Conservation (phyloP, 2,329 filamentous ascomycete species). For the Teratosphaeria zuluensis region DNA sequence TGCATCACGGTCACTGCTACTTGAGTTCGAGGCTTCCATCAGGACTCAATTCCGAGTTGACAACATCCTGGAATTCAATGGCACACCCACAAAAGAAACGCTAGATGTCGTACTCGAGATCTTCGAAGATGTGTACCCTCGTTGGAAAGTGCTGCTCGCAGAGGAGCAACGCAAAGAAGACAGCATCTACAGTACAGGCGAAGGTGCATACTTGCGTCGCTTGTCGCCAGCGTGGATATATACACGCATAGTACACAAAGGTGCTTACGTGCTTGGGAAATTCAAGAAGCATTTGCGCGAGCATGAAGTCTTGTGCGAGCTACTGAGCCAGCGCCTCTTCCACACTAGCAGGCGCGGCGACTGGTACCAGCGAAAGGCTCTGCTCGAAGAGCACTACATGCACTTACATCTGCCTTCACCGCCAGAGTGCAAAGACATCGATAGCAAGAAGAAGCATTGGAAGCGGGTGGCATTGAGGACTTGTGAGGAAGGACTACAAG, state of each 20-base stretch:
- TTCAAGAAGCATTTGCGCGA: conserved; percentile 74
- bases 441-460: conserved; percentile 72
- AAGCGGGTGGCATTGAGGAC: conserved; percentile 65
- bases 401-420: conserved; percentile 44
- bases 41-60: conserved; percentile 75
- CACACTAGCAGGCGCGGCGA: conserved; percentile 73
- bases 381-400: conserved; percentile 96
- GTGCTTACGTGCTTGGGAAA: conserved; percentile 65
- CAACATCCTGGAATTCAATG: conserved; percentile 68
- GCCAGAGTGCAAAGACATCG: conserved; percentile 37
- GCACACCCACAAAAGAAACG: conserved; percentile 54
- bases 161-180: conserved; percentile 74
- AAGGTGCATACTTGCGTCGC: conserved; percentile 78
- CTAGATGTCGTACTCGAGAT: conserved; percentile 60
- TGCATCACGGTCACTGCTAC: conserved; percentile 57
- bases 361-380: conserved; percentile 93
- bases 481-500: conserved; percentile 78
- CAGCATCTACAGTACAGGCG: conserved; percentile 65
- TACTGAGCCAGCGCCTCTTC: conserved; percentile 74
- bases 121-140: conserved; percentile 64
- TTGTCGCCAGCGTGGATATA: conserved; percentile 91
- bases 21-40: conserved; percentile 85
- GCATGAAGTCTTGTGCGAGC: conserved; percentile 60
- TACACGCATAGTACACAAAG: conserved; percentile 86
- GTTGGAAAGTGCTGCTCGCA: conserved; percentile 65